Percentiles rank a stretch among this genome's conserved stretches.
Conservation (phyloP, 139 green algal genomes). For the Chlorella sp. region DNA sequence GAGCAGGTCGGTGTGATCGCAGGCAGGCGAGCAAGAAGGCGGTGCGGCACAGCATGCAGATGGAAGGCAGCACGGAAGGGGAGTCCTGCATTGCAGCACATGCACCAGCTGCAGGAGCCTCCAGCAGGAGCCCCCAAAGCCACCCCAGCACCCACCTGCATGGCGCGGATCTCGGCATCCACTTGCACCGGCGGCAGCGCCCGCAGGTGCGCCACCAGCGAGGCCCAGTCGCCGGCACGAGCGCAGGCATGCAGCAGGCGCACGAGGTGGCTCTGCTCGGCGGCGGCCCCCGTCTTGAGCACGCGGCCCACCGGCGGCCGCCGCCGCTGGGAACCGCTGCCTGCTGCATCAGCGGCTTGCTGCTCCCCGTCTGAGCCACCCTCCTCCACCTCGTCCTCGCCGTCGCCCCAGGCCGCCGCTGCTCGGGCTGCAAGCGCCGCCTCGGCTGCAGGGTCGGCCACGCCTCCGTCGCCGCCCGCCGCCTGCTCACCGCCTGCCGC, state of each 20-base stretch:
- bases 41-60: background rate
- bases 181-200: slow-evolving; percentile 59
- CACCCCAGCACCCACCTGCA: slow-evolving; percentile 61
- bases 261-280: slow-evolving; percentile 10
- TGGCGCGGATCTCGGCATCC: slow-evolving; percentile 75
- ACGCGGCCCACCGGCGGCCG: slow-evolving; percentile 15
- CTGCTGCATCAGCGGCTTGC: background rate
- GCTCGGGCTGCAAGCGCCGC: slow-evolving; percentile 5
- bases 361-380: background rate
- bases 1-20: background rate
- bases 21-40: background rate
- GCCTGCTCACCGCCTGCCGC: background rate
- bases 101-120: background rate
- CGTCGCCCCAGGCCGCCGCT: slow-evolving; percentile 32
- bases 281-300: background rate
- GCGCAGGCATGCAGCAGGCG: slow-evolving; percentile 46
- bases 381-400: slow-evolving; percentile 28
- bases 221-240: slow-evolving; percentile 48
- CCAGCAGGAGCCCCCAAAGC: background rate
- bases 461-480: background rate
- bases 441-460: background rate
- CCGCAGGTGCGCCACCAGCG: slow-evolving; percentile 55
- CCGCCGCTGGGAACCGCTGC: background rate
- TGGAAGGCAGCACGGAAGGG: background rate
- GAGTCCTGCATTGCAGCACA: background rate